These are phyloP conservation scores for Phytophthora europaea DNA, from an alignment of 352 stramenopile species.

Conservation along the genomic window DNA sequence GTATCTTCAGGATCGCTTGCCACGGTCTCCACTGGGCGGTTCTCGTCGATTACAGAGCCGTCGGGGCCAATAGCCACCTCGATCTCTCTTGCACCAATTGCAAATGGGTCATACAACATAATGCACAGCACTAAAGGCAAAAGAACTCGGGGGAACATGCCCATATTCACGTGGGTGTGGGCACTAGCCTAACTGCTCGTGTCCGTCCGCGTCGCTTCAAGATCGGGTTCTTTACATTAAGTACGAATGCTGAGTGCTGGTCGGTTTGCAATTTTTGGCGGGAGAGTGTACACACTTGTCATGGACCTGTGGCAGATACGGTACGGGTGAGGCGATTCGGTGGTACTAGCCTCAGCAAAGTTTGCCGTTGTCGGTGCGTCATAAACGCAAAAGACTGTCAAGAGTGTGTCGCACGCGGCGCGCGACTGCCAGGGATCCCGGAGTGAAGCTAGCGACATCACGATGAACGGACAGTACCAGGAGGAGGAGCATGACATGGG, in stretches of 20 bases:
- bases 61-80: conserved; percentile 30
- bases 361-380: conserved; percentile 5
- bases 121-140: not conserved
- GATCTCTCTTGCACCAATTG: not conserved
- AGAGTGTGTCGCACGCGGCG: not conserved
- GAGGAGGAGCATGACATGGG: conserved; percentile 54
- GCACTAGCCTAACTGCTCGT: not conserved
- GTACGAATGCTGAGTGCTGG: conserved; percentile 19
- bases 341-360: not conserved
- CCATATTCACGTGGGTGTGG: not conserved
- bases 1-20: not conserved
- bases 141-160: not conserved
- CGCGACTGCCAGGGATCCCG: not conserved
- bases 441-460: not conserved
- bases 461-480: conserved; percentile 51
- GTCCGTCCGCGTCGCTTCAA: conserved; percentile 21
- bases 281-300: conserved; percentile 25
- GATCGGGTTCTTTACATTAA: conserved; percentile 14
- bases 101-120: not conserved
- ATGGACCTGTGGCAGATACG: conserved; percentile 3
- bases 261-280: conserved; percentile 18
- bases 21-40: not conserved
- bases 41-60: conserved; percentile 19
- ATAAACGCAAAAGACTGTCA: not conserved
- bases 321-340: not conserved